phyloP scores from a whole-genome alignment of 495 filamentous ascomycete genomes.

The Lasiosphaeriaceae sp. region DNA sequence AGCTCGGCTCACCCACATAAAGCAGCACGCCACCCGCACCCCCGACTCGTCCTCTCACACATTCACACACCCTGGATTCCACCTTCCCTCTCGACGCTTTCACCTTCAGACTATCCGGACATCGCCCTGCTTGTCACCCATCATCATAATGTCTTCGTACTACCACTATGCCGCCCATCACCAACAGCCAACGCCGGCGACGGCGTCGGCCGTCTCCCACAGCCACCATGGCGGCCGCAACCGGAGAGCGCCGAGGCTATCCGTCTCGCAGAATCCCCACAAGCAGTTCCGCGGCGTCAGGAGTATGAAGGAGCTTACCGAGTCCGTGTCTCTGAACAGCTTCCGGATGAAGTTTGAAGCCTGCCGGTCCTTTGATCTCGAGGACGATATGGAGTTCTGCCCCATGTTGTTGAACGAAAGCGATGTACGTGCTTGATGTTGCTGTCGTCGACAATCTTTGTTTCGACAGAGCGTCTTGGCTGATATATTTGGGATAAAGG shows the following conservation, averaged over 20 bases:
- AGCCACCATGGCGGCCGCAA: constrained; percentile 82
- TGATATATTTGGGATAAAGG: constrained; percentile 43
- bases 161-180: constrained; percentile 64
- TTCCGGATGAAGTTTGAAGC: constrained; percentile 87
- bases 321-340: constrained; percentile 65
- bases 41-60: constrained; percentile 14
- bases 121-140: constrained; percentile 5
- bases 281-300: constrained; percentile 78
- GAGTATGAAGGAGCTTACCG: constrained; percentile 85
- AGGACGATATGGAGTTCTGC: constrained; percentile 96
- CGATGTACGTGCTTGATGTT: constrained; percentile 68
- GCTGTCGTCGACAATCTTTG: background rate
- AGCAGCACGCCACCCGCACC: constrained; percentile 11
- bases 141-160: constrained; percentile 69
- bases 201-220: constrained; percentile 52
- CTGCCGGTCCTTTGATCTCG: constrained; percentile 90
- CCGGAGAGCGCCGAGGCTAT: constrained; percentile 79
- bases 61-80: constrained; percentile 17
- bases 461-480: background rate
- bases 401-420: constrained; percentile 89
- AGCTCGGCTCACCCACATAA: constrained; percentile 18
- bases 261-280: constrained; percentile 73
- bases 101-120: constrained; percentile 7
- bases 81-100: constrained; percentile 21
- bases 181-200: constrained; percentile 58